Conservation (phyloP, 768 basidiomycete species). For the Lactarius trivialis region DNA sequence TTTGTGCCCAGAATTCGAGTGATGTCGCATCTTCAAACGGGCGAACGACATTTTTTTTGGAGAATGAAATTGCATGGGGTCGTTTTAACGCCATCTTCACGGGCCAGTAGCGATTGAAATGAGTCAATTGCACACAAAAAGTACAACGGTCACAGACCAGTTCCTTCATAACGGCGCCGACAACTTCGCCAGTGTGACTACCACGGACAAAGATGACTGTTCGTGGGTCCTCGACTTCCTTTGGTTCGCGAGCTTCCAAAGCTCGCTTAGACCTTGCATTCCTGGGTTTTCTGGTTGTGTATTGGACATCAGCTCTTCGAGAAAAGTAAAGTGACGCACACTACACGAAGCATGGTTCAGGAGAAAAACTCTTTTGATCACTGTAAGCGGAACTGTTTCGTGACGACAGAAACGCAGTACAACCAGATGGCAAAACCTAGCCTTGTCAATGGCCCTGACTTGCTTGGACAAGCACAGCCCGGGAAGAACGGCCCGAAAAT, state of each 20-base stretch:
- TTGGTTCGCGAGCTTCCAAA: constrained; percentile 77
- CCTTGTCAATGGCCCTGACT: neutral
- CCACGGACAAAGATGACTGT: constrained; percentile 89
- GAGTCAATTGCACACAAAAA: neutral
- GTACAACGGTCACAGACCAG: constrained; percentile 47
- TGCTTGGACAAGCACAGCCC: neutral
- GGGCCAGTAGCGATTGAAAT: neutral
- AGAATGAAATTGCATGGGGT: constrained; percentile 85
- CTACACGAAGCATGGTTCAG: constrained; percentile 18
- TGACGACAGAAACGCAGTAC: neutral
- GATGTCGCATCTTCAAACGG: constrained; percentile 85
- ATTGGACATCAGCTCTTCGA: neutral
- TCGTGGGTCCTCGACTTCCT: constrained; percentile 83
- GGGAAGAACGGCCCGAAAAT: neutral
- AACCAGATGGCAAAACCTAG: neutral
- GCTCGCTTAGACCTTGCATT: constrained; percentile 94
- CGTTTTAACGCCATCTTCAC: constrained; percentile 88
- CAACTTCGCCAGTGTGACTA: constrained; percentile 73
- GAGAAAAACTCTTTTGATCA: neutral
- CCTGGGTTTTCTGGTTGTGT: constrained; percentile 67
- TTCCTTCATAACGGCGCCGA: constrained; percentile 81
- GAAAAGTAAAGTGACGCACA: constrained; percentile 9
- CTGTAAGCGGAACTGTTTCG: neutral
- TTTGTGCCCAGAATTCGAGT: constrained; percentile 86
- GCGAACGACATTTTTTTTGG: constrained; percentile 84